Conservation (phyloP, 768 basidiomycete genomes). For the Suillus paluster region DNA sequence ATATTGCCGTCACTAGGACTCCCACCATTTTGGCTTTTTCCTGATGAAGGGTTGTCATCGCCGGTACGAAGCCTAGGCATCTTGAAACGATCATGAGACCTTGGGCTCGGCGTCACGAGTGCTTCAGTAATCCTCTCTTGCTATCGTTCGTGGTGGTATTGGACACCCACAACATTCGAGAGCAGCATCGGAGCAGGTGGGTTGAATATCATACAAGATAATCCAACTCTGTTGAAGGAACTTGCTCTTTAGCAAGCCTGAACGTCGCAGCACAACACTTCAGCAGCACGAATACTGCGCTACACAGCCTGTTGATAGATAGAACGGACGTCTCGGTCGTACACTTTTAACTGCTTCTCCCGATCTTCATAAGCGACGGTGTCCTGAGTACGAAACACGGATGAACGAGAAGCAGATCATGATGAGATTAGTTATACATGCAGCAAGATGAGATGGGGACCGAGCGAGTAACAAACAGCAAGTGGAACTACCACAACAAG, state of each 20-base stretch:
- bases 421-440: constrained; percentile 23
- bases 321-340: neutral
- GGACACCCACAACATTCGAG: neutral
- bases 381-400: neutral
- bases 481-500: constrained; percentile 16
- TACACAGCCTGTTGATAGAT: neutral
- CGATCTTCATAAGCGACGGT: neutral
- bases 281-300: neutral
- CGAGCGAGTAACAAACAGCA: constrained; percentile 9
- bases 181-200: neutral
- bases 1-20: no score
- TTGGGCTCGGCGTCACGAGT: neutral
- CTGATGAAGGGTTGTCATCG: neutral
- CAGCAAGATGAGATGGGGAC: constrained; percentile 9
- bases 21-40: no score
- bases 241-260: no score
- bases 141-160: neutral
- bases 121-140: neutral
- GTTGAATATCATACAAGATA: no score
- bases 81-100: constrained; percentile 4
- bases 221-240: neutral
- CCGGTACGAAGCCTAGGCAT: no score
- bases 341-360: neutral
- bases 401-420: constrained; percentile 4
- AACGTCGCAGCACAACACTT: neutral